Evolutionary conservation across 352 stramenopile genomes (phyloP).

Genomic region (Pythium oligandrum): DNA sequence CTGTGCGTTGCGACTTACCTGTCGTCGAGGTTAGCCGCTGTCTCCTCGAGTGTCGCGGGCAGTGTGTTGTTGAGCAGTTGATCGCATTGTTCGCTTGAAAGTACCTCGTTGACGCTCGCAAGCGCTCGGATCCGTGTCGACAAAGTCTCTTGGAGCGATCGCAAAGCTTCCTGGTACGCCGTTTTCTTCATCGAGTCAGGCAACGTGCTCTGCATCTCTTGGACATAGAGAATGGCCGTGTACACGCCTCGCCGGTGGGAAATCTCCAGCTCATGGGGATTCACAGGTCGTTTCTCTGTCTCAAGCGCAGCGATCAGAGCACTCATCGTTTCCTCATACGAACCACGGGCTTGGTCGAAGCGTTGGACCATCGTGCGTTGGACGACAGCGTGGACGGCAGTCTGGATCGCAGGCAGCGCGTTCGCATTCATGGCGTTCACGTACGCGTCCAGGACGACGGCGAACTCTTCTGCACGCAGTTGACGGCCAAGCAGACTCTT

Average conservation of each 20-base stretch:
- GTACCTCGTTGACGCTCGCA: constrained; percentile 9
- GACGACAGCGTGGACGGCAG: constrained; percentile 35
- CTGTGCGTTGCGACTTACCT: no score
- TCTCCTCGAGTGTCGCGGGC: constrained; percentile 32
- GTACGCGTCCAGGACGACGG: constrained; percentile 35
- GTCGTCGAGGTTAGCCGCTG: constrained; percentile 26
- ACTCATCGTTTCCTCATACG: constrained; percentile 21
- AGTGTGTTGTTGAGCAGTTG: constrained; percentile 23
- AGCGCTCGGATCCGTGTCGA: constrained; percentile 5
- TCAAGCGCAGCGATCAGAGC: neutral
- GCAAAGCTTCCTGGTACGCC: constrained; percentile 24
- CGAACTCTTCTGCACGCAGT: constrained; percentile 34
- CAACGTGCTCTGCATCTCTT: constrained; percentile 1
- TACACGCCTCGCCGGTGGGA: constrained; percentile 22
- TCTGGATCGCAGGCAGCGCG: constrained; percentile 38
- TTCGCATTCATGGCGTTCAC: constrained; percentile 35
- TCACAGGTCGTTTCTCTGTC: neutral
- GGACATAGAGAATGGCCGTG: neutral
- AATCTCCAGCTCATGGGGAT: constrained; percentile 19
- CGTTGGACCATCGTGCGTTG: constrained; percentile 28
- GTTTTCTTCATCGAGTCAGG: constrained; percentile 24
- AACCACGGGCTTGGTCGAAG: constrained; percentile 21
- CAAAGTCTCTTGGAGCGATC: constrained; percentile 17
- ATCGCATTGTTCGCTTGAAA: constrained; percentile 11
- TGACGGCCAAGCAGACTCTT: constrained; percentile 43